Base-by-base conservation (phyloP, 2,329 filamentous ascomycete species). In the Sodiomyces alkalinus region DNA sequence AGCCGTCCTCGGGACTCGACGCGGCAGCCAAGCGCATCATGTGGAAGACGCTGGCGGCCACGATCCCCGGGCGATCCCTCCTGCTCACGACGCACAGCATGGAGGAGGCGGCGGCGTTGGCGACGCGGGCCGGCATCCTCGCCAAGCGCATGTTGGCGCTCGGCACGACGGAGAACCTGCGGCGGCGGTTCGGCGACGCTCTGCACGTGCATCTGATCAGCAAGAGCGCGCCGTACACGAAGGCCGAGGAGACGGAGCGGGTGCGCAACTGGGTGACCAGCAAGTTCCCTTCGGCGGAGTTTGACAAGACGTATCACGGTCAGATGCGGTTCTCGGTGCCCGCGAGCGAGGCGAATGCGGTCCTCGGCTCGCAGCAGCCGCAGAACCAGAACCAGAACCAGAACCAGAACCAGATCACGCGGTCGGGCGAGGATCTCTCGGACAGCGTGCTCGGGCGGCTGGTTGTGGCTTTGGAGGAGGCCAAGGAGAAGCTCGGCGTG, bases 51-150 rank as follows among this genome's bases (percentile, higher is more conserved):
- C 62, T 94, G 1, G 69, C 71, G 4, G 66, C 73, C 2, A 74
- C 86, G 4, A 74, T 78, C 0, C 68, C 73, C 0, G 83, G 83
- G 0, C 69, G 86, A n/a, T 80, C 77, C 0, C 70, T 94, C 11
- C 62, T 96, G 2, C 65, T 96, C 12, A 94, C 87, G 0, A 94
- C 87, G 0, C 87, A 96, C 50, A 81, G 73, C 27, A 93, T 94
- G 85, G 86, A 94, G 49, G 87, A 94, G 53, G 87, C 86, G 1
- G 83, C 92, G 44, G 85, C 85, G 1, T 62, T 96, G 3, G 86
- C 86, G 0, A 74, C 73, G 17, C 68, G 83, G 2, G 83, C 80
- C 0, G 87, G 83, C 9, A 93, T 96, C 39, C 73, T 96, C 54
- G 81, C 85, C 7, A 68, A 71, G 40, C 67, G 74, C 18, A 92